Evolutionary conservation across 2,329 filamentous ascomycete species (phyloP), one percentile per base, ranked within the genome.

Genomic region (Davidsoniella virescens): DNA sequence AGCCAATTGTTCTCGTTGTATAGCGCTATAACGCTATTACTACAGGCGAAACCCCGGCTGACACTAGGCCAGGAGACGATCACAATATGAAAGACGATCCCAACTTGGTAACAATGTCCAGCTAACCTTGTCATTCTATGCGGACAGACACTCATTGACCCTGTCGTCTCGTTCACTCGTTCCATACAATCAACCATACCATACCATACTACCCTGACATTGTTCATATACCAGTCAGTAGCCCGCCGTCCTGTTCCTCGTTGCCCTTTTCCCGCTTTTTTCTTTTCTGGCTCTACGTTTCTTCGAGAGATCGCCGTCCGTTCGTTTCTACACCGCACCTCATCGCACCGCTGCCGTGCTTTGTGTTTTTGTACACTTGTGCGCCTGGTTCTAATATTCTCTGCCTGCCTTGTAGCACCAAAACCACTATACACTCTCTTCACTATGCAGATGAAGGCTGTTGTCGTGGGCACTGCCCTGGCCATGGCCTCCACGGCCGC

Each of bases 121-220:
- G 17, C 49, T 45, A 43, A 47, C 49, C 37, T 17, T 9, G 17
- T 10, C 7, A 9, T 9, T 18, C 16, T 46, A 23, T 5, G 23
- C 6, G n/a, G 16, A 37, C 37, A 52, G 44, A 70, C 71, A 62
- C 65, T 75, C 70, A 60, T 75, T 74, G 68, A 70, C 66, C 66
- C 57, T 62, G 58, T 62, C 67, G 71, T 76, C 73, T 75, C 73
- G 67, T 75, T 73, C 73, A 73, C 66, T 77, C 74, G 67, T 73
- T 76, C 57, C 58, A 64, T 61, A 59, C 59, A 57, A 59, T 61
- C 64, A 70, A 59, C 62, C 64, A 70, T 73, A 70, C 43, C 20
- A 20, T 20, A 20, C 20, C 20, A 23, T 16, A 16, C 23, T 29
- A 20, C 23, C 43, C 43, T 33, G 29, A 33, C 29, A 33, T 33